Evolutionary conservation across 148 eudicot genomes (phyloP).

Genomic region (Nepenthes gracilis): DNA sequence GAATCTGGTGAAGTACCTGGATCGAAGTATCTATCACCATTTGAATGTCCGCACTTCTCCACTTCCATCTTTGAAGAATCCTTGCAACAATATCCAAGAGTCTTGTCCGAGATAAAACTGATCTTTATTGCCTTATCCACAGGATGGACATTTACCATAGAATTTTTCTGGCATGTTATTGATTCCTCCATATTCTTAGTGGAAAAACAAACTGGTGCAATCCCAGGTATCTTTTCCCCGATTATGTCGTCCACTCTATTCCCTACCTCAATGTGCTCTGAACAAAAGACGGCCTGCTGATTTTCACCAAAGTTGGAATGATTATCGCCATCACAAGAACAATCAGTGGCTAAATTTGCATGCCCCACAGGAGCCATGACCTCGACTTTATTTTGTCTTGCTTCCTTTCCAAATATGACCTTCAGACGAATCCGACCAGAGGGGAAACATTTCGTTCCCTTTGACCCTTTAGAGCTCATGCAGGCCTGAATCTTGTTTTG

Average conservation of each 20-base stretch:
- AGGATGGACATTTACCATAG: conserved; percentile 14
- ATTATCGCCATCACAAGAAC: neutral
- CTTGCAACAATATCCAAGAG: conserved; percentile 10
- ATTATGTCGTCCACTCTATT: conserved; percentile 2
- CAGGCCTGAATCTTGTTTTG: conserved; percentile 19
- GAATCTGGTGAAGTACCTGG: conserved; percentile 96
- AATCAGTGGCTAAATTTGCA: conserved; percentile 2
- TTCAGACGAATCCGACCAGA: conserved; percentile 56
- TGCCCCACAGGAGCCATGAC: conserved; percentile 8
- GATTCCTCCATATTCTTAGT: conserved; percentile 4
- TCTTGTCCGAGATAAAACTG: conserved; percentile 14
- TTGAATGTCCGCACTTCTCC: conserved; percentile 17
- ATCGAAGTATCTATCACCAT: conserved; percentile 38
- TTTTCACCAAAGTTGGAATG: conserved; percentile 12
- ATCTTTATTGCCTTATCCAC: conserved; percentile 17
- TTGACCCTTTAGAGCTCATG: conserved; percentile 20
- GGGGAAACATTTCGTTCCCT: conserved; percentile 17
- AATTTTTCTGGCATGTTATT: conserved; percentile 4
- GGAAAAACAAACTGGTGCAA: neutral
- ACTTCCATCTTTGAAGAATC: conserved; percentile 20
- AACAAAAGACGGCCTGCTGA: conserved; percentile 6
- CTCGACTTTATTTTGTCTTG: conserved; percentile 11
- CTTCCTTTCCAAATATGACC: conserved; percentile 45
- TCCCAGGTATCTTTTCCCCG: conserved; percentile 12
- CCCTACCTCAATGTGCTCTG: neutral